These are phyloP conservation scores for Marvania coccoides DNA, from an alignment of 139 green algal genomes.

Conservation along the genomic window DNA sequence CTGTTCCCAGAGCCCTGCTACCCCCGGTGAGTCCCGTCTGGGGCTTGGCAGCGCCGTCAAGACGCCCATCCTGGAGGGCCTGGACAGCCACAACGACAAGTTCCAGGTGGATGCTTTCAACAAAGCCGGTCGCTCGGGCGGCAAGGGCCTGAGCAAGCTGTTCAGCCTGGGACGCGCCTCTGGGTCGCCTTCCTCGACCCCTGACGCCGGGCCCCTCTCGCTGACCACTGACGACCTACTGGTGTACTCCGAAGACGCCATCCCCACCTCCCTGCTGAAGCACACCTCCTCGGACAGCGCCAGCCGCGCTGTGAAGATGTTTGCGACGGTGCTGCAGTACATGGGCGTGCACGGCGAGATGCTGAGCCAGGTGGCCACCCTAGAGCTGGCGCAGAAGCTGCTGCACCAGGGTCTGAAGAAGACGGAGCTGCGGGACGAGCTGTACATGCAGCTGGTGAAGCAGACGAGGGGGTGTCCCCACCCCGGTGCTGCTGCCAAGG, in stretches of 20 bases:
- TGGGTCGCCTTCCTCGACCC: conserved; percentile 5
- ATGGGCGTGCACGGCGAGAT: conserved; percentile 51
- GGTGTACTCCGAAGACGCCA: conserved; percentile 54
- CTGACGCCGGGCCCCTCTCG: conserved; percentile 1
- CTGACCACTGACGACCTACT: conserved; percentile 63
- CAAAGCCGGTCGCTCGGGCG: conserved; percentile 30
- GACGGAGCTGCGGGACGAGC: conserved; percentile 87
- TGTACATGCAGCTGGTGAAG: conserved; percentile 85
- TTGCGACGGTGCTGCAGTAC: conserved; percentile 73
- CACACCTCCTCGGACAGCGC: conserved; percentile 70
- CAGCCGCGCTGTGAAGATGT: conserved; percentile 85
- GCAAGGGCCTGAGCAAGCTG: conserved; percentile 45
- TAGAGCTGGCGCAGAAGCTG: conserved; percentile 84
- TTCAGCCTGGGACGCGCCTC: conserved; percentile 22
- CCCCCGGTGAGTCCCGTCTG: neutral
- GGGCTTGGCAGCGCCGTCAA: neutral
- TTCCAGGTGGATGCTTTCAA: conserved; percentile 72
- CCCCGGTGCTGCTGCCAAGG: conserved; percentile 21
- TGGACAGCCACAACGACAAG: conserved; percentile 42
- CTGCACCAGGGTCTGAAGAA: conserved; percentile 82
- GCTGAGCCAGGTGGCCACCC: conserved; percentile 16
- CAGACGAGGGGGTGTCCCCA: conserved; percentile 79
- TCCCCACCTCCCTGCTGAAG: conserved; percentile 84
- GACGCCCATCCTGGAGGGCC: conserved; percentile 35
- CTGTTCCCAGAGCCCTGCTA: neutral